phyloP scores from a whole-genome alignment of 768 basidiomycete genomes.

The Mycena albidolilacea region DNA sequence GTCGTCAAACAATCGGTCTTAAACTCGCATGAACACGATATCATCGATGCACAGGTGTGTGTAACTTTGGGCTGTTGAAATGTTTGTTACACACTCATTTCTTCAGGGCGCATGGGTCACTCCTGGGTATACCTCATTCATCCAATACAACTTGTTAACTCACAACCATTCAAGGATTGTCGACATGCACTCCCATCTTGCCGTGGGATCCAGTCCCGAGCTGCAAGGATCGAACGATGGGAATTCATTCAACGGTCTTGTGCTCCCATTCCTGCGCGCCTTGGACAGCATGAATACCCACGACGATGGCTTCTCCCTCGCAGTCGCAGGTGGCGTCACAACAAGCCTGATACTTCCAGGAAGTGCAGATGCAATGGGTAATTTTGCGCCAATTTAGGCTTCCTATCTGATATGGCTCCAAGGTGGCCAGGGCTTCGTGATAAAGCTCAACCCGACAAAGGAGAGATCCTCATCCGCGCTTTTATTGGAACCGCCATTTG shows the following conservation, averaged over 20 bases:
- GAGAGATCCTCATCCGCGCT: constrained; percentile 82
- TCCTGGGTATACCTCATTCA: constrained; percentile 63
- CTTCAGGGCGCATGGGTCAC: constrained; percentile 78
- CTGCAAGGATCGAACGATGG: constrained; percentile 60
- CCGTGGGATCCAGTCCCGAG: constrained; percentile 50
- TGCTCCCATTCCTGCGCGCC: constrained; percentile 73
- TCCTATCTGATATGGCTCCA: constrained; percentile 22
- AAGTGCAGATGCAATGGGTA: constrained; percentile 74
- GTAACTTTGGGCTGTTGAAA: constrained; percentile 38
- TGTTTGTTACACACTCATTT: constrained; percentile 57
- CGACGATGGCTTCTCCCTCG: constrained; percentile 75
- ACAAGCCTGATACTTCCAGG: constrained; percentile 83
- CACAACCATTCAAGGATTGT: constrained; percentile 47
- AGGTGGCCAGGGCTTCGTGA: constrained; percentile 88
- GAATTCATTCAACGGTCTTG: constrained; percentile 65
- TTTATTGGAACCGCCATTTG: constrained; percentile 82
- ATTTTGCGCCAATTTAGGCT: not conserved
- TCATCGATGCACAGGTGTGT: constrained; percentile 34
- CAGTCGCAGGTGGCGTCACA: constrained; percentile 85
- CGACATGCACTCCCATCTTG: constrained; percentile 71
- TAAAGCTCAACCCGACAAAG: constrained; percentile 82
- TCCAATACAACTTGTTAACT: constrained; percentile 18
- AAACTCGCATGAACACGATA: constrained; percentile 28
- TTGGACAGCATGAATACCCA: constrained; percentile 85
- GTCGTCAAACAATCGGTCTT: constrained; percentile 52